Evolutionary conservation across 148 eudicot genomes (phyloP), one percentile per base, ranked within the genome.

Genomic region (Vaccinium myrtillus): DNA sequence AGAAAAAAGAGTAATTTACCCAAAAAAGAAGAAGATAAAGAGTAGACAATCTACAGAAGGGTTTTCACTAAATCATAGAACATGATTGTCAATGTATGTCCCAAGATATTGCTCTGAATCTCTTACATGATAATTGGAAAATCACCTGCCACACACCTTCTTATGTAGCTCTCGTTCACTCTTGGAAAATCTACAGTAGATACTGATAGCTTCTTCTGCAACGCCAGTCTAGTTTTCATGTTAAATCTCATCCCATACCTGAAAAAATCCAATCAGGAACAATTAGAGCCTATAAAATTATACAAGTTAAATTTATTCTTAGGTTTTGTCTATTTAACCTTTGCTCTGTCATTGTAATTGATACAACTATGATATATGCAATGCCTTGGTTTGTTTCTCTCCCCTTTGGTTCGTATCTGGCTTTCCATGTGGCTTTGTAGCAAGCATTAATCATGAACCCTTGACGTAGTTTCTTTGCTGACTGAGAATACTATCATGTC

Each of bases 231-330:
- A 77, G 85, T 92, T 89, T 95, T 89, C 91, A 94, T 93, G 93
- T 97, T 94, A 89, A 97, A 97, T 83, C 98, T 94, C 98, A 97
- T 95, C 87, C 94, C 99, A 76, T 95, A 97, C 92, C 98, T 97
- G 90, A 2, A 39, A 70, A 7, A 85, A 83, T 53, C 74, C 50
- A 74, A 81, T 81, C 19, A 84, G 79, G 16, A 76, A 48, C 81
- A 36, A 30, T 23, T 53, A 15, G 56, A 67, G 75, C 75, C 39
- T 7, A 36, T 4, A 84, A 1, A 36, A 36, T 3, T 36, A 36
- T n/a, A 3, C 5, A 19, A 36, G 39, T 36, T 36, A 8, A 8
- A 63, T 63, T 12, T n/a, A 27, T 11, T 27, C 67, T 16, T 49
- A 63, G 59, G 61, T 23, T 30, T 30, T 30, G 30, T 30, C 30